Evolutionary conservation across 2,329 filamentous ascomycete species (phyloP).

Genomic region (Hypoxylon sp.): DNA sequence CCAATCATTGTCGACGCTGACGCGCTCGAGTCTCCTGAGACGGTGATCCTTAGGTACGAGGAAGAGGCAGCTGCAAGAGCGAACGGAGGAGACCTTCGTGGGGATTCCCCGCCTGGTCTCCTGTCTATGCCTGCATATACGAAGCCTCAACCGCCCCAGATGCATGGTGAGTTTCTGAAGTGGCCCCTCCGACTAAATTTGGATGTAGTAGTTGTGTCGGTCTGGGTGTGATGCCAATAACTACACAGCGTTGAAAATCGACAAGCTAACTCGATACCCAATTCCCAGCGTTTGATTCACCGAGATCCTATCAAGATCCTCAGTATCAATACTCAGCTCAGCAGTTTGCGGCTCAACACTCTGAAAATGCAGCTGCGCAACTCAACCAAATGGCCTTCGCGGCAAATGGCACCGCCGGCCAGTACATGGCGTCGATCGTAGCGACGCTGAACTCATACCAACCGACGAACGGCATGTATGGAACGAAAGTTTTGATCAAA

Average conservation of each 20-base stretch:
- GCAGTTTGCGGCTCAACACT: conserved; percentile 63
- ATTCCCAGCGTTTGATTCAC: conserved; percentile 69
- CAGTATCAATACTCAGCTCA: conserved; percentile 67
- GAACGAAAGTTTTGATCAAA: conserved; percentile 80
- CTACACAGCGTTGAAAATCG: conserved; percentile 9
- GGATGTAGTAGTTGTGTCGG: not conserved
- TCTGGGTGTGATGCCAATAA: not conserved
- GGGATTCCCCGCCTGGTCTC: conserved; percentile 71
- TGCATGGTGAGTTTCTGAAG: conserved; percentile 79
- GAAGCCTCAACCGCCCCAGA: conserved; percentile 81
- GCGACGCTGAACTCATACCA: conserved; percentile 78
- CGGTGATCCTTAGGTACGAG: conserved; percentile 70
- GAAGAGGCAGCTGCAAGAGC: conserved; percentile 67
- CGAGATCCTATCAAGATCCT: conserved; percentile 73
- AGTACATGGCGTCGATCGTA: conserved; percentile 75
- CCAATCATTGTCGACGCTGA: conserved; percentile 71
- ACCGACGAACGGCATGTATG: conserved; percentile 77
- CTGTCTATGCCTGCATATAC: conserved; percentile 87
- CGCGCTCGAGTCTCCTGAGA: conserved; percentile 71
- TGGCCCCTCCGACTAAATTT: not conserved
- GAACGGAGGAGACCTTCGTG: conserved; percentile 67
- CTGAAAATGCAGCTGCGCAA: conserved; percentile 66
- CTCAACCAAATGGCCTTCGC: conserved; percentile 71
- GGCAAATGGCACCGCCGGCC: conserved; percentile 74
- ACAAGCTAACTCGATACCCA: conserved; percentile 49